phyloP scores from a whole-genome alignment of 805 yeast species.

The Lachancea sp. region DNA sequence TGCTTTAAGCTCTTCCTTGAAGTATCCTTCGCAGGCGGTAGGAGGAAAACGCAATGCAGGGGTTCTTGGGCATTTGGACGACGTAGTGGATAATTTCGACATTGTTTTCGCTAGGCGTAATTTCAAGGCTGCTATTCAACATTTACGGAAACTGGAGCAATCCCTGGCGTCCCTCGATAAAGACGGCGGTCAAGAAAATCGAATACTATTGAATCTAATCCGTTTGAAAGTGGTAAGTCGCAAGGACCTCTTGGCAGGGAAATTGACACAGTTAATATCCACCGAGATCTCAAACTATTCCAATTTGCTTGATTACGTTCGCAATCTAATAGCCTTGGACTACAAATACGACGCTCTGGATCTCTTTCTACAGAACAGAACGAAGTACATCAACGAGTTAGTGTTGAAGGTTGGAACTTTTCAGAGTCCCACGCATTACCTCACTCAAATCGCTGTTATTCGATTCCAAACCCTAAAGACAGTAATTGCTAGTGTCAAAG shows the following conservation, averaged over 20 bases:
- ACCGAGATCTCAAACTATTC: conserved; percentile 26
- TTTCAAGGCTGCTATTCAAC: conserved; percentile 40
- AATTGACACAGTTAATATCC: conserved; percentile 33
- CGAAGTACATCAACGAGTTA: conserved; percentile 41
- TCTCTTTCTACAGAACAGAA: conserved; percentile 43
- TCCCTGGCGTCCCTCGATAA: conserved; percentile 15
- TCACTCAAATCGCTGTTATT: conserved; percentile 56
- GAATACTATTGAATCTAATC: conserved; percentile 30
- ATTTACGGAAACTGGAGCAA: conserved; percentile 31
- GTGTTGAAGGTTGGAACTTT: conserved; percentile 40
- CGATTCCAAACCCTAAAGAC: conserved; percentile 54
- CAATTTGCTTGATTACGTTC: conserved; percentile 23
- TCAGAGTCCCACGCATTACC: conserved; percentile 52
- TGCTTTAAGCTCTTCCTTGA: conserved; percentile 55
- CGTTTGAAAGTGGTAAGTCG: conserved; percentile 30
- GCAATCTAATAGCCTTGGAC: conserved; percentile 36
- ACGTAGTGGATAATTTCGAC: conserved; percentile 62
- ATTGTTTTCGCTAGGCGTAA: conserved; percentile 56
- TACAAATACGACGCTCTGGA: conserved; percentile 44
- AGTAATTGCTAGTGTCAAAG: conserved; percentile 49
- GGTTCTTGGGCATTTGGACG: conserved; percentile 50
- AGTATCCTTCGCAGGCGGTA: conserved; percentile 48
- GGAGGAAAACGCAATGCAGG: conserved; percentile 40
- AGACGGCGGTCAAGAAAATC: conserved; percentile 26
- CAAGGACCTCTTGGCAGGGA: conserved; percentile 28